Evolutionary conservation across 495 filamentous ascomycete species (phyloP), one percentile per base, ranked within the genome.

Genomic region (Cercophora newfieldiana): DNA sequence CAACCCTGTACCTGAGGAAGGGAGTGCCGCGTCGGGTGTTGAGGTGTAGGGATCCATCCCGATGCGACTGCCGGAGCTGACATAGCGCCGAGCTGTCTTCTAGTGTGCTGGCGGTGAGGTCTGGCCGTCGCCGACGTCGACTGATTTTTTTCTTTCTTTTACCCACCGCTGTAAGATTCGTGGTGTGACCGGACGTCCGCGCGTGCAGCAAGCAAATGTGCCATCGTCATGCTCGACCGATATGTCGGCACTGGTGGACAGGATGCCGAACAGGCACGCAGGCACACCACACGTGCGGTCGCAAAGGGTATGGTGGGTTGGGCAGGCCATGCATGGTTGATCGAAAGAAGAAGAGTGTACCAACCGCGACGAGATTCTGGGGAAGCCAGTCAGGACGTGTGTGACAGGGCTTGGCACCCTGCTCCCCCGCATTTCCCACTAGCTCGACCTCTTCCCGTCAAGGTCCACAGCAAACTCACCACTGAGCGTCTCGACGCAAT

Each of bases 41-140:
- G 49, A 19, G 10, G 19, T 53, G 49, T 29, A 30, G 30, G 61
- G 22, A 12, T 21, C 19, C 21, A 29, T 54, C 26, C 61, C 61
- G 61, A 30, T 33, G 25, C 16, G 61, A 63, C 26, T 63, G 61
- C 61, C 61, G 61, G 49, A 55, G 49, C 21, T 37, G 21, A n/a
- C n/a, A n/a, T 28, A 19, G 49, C 49, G 29, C 37, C 24, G 19
- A 24, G 14, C 59, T 21, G 33, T 22, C 14, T 14, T 19, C 37
- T 19, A 33, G 24, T 22, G 8, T 21, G 1, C 8, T 10, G 1
- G 1, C 25, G 14, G n/a, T 25, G 55, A 18, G 24, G 8, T 58
- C 56, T 59, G 29, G 21, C 54, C 24, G 54, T 2, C 26, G 54
- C 22, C 22, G 54, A 28, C 24, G 25, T 30, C 54, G 54, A 57